A percentile compares a stretch with the other conserved stretches of the same genome.
phyloP scores from a whole-genome alignment of 139 green algal species.

The Dunaliella sp. region DNA sequence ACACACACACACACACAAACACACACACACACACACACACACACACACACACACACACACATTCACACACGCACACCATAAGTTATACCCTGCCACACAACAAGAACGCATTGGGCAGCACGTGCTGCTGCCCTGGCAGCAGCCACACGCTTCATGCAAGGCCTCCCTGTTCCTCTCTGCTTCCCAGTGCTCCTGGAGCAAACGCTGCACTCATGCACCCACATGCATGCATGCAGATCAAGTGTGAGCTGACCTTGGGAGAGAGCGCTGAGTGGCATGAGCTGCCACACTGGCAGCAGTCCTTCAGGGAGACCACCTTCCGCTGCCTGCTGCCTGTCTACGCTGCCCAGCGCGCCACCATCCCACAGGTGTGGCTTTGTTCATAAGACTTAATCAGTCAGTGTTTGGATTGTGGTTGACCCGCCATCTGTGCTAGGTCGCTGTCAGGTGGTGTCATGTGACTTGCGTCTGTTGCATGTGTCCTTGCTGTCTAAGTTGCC shows the following conservation, averaged over 20 bases:
- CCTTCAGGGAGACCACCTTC: constrained; percentile 30
- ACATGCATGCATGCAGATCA: background rate
- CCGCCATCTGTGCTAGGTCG: no score
- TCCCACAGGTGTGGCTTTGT: constrained; percentile 48
- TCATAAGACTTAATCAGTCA: no score
- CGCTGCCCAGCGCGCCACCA: constrained; percentile 38
- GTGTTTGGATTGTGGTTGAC: no score
- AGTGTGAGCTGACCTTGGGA: constrained; percentile 29
- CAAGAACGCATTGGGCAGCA: background rate
- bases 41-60: background rate
- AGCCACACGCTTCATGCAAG: background rate
- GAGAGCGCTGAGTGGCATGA: constrained; percentile 49
- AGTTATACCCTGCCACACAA: background rate
- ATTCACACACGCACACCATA: background rate
- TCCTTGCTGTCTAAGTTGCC: no score
- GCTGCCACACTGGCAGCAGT: constrained; percentile 22
- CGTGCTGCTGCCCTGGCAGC: background rate
- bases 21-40: background rate
- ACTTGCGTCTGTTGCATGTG: no score
- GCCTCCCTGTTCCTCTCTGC: background rate
- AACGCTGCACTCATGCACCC: background rate
- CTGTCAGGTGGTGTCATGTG: no score
- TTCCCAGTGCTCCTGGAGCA: background rate
- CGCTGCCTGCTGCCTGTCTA: constrained; percentile 47
- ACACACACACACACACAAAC: background rate